Evolutionary conservation across 176 grass and related monocot genomes (phyloP).

Genomic region (Oryza rufipogon): DNA sequence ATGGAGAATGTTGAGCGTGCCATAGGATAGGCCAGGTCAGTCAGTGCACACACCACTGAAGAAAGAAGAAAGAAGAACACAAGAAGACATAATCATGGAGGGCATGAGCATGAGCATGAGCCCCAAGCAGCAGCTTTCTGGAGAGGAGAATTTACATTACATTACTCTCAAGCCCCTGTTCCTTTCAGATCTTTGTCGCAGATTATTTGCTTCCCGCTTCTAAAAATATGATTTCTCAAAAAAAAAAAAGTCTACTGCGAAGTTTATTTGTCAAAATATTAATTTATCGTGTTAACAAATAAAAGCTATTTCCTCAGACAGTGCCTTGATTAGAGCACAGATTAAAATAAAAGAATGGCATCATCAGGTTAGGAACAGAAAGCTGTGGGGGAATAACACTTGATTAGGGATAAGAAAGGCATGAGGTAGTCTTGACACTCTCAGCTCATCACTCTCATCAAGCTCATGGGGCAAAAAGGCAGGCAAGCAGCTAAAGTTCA

Average conservation of each 20-base stretch:
- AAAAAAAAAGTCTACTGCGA: too few relatives aligned
- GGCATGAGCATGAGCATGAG: not conserved
- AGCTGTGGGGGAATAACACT: conserved; percentile 37
- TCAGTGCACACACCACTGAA: conserved; percentile 29
- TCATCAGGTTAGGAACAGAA: conserved; percentile 42
- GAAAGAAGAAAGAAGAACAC: not conserved
- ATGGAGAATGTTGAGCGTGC: conserved; percentile 32
- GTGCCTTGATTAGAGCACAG: conserved; percentile 3
- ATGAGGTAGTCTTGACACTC: not conserved
- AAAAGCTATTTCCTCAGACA: too few relatives aligned
- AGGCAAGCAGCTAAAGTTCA: conserved; percentile 27
- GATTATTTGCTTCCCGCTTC: too few relatives aligned
- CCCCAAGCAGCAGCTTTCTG: not conserved
- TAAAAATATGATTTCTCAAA: too few relatives aligned
- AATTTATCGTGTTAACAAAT: too few relatives aligned
- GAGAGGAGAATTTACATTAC: not conserved
- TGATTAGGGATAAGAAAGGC: conserved; percentile 46
- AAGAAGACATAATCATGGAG: conserved; percentile 37
- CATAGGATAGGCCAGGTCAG: not conserved
- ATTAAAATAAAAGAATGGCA: conserved; percentile 22
- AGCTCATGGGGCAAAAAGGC: conserved; percentile 12
- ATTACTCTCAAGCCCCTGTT: not conserved
- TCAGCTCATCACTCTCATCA: not conserved
- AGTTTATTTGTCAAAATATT: too few relatives aligned
- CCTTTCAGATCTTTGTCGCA: too few relatives aligned